Conservation (phyloP, 2,329 filamentous ascomycete species). For the Talaromyces amestolkiae region DNA sequence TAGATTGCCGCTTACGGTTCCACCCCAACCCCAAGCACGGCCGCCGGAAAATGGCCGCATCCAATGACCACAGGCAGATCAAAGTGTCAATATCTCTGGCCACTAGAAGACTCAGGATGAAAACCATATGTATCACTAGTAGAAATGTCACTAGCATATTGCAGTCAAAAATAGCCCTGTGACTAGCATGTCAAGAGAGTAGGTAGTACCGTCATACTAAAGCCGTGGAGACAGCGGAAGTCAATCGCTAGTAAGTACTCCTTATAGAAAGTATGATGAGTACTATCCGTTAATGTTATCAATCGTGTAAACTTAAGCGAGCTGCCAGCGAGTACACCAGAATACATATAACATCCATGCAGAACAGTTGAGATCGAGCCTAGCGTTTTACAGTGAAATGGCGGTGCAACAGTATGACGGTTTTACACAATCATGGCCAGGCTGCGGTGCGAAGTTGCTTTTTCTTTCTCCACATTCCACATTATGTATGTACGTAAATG, state of each 20-base stretch:
- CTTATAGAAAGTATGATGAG: background rate
- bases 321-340: background rate
- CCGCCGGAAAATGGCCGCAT: background rate
- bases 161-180: background rate
- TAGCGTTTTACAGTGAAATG: constrained; percentile 3
- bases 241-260: background rate
- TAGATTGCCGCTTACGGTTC: background rate
- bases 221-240: constrained; percentile 1
- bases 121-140: background rate
- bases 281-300: background rate
- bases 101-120: background rate
- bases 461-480: constrained; percentile 15
- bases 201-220: background rate
- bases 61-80: background rate
- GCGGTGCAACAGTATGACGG: constrained; percentile 7
- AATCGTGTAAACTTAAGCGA: background rate
- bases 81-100: background rate
- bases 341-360: background rate
- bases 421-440: constrained; percentile 1
- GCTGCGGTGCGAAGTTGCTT: background rate
- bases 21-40: constrained; percentile 6
- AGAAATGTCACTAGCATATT: background rate
- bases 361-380: background rate
- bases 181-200: background rate
- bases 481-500: background rate